Conservation (phyloP, 495 filamentous ascomycete genomes). For the Penicillium cinerascens region DNA sequence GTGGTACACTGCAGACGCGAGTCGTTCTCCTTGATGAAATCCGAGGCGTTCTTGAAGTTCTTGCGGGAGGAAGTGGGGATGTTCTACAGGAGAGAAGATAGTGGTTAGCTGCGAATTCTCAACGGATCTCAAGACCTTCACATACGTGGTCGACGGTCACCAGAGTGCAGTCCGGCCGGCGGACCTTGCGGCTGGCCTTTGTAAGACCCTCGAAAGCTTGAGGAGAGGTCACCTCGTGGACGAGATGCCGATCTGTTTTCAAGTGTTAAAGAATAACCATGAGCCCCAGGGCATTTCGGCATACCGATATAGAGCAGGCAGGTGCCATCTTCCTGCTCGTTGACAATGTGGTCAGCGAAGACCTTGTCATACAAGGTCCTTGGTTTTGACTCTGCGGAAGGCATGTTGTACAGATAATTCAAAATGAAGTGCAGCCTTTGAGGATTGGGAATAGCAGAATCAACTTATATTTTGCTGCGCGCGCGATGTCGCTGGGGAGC, state of each 20-base stretch:
- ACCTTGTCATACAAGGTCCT: conserved; percentile 98
- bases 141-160: conserved; percentile 96
- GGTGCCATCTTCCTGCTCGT: conserved; percentile 89
- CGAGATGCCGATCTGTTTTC: conserved; percentile 76
- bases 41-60: conserved; percentile 76
- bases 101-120: not conserved
- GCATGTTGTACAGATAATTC: conserved; percentile 57
- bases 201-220: conserved; percentile 96
- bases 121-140: conserved; percentile 2
- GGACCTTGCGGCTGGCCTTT: conserved; percentile 80
- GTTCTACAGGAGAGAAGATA: conserved; percentile 58
- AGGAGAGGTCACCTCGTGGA: conserved; percentile 97
- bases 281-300: conserved; percentile 10
- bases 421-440: conserved; percentile 7
- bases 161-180: conserved; percentile 92
- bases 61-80: conserved; percentile 87
- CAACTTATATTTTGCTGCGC: conserved; percentile 28
- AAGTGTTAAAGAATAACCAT: not conserved
- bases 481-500: conserved; percentile 44
- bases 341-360: conserved; percentile 86
- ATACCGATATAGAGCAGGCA: conserved; percentile 88
- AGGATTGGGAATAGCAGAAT: conserved; percentile 15
- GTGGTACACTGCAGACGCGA: conserved; percentile 91
- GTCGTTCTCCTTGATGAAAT: conserved; percentile 91
- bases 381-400: conserved; percentile 68